Evolutionary conservation across 164 flowering plant genomes (phyloP).

Genomic region (Nymphaea thermarum): DNA sequence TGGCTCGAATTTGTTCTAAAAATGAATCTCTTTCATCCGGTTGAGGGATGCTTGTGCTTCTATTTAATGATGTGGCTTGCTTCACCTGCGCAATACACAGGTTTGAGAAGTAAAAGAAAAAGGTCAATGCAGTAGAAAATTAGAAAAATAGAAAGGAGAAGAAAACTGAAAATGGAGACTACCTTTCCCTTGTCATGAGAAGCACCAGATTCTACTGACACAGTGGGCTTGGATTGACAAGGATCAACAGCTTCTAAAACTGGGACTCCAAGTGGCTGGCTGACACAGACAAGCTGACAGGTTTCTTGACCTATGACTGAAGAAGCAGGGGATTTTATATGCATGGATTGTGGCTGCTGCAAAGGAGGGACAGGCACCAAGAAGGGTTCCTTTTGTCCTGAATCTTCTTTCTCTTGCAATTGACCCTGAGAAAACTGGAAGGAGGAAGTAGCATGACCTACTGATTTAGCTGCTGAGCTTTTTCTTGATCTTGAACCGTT

Average conservation of each 20-base stretch:
- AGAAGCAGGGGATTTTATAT: not conserved
- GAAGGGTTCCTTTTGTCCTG: not conserved
- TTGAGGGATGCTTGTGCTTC: not conserved
- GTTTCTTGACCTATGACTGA: not conserved
- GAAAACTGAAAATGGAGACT: too few relatives aligned
- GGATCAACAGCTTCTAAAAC: too few relatives aligned
- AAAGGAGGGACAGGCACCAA: too few relatives aligned
- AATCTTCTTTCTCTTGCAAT: not conserved
- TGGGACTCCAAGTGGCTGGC: not conserved
- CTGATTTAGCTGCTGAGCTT: not conserved
- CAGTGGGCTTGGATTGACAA: too few relatives aligned
- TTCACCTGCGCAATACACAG: not conserved
- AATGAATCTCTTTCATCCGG: conserved; percentile 52
- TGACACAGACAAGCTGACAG: not conserved
- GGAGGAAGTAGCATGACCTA: not conserved
- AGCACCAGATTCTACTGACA: too few relatives aligned
- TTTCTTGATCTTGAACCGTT: not conserved
- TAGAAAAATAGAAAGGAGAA: not conserved
- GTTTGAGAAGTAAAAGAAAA: too few relatives aligned
- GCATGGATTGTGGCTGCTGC: not conserved
- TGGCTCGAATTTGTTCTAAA: conserved; percentile 65
- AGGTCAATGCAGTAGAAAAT: too few relatives aligned
- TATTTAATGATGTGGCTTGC: not conserved
- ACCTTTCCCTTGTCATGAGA: too few relatives aligned
- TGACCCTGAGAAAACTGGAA: not conserved